These are phyloP conservation scores for Paecilomyces sp. DNA, from an alignment of 2,329 filamentous ascomycete species.

Conservation along the genomic window DNA sequence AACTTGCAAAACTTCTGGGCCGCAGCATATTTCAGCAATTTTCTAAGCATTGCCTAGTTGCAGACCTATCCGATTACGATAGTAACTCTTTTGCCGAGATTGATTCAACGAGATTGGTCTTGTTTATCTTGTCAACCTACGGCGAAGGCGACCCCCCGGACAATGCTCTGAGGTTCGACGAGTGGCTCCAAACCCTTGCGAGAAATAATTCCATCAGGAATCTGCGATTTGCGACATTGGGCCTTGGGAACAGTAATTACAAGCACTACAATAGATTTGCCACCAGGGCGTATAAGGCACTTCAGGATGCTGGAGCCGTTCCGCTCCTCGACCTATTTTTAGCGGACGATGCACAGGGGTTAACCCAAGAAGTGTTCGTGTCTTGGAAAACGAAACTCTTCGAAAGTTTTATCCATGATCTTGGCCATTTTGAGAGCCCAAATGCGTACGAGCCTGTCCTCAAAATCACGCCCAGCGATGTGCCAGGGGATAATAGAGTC, in stretches of 20 bases:
- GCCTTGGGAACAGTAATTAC: conserved; percentile 35
- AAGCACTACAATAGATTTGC: conserved; percentile 32
- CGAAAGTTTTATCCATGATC: not conserved
- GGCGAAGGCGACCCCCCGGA: conserved; percentile 38
- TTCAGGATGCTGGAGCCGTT: not conserved
- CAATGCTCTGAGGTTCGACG: conserved; percentile 25
- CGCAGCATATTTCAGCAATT: not conserved
- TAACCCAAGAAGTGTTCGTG: not conserved
- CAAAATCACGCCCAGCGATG: too few relatives aligned
- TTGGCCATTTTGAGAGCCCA: not conserved
- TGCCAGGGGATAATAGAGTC: too few relatives aligned
- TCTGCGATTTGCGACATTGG: conserved; percentile 26
- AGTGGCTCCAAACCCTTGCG: conserved; percentile 14
- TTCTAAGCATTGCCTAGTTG: not conserved
- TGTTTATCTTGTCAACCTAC: conserved; percentile 32
- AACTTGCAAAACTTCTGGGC: not conserved
- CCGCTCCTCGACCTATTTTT: not conserved
- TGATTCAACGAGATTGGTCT: not conserved
- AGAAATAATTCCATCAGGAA: conserved; percentile 1
- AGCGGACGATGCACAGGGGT: not conserved
- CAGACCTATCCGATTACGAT: not conserved
- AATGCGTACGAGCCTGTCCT: too few relatives aligned
- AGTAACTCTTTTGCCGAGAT: not conserved
- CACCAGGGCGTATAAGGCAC: conserved; percentile 18
- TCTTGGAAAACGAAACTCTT: not conserved